phyloP scores from a whole-genome alignment of 805 yeast species.

The Candida endomychidarum region DNA sequence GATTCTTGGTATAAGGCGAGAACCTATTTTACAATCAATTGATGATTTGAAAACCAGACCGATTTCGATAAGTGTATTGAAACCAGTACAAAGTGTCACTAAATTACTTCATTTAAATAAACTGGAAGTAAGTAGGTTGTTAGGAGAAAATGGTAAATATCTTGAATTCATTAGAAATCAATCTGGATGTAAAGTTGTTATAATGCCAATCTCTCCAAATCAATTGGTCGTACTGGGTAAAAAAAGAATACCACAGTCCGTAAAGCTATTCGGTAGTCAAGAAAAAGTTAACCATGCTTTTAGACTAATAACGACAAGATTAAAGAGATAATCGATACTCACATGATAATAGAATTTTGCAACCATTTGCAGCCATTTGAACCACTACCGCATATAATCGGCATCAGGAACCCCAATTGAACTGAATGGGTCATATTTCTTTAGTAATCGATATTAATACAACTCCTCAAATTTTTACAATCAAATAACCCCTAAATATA shows the following conservation, averaged over 20 bases:
- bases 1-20: background rate
- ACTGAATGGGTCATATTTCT: no score
- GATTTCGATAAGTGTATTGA: background rate
- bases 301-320: constrained; percentile 11
- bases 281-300: constrained; percentile 18
- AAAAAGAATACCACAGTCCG: constrained; percentile 18
- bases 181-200: constrained; percentile 23
- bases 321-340: constrained; percentile 5
- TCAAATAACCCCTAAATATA: no score
- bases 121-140: constrained; percentile 23
- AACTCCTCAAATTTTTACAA: no score
- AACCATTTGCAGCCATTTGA: no score
- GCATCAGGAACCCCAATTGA: no score
- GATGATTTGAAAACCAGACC: constrained; percentile 3
- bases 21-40: constrained; percentile 9
- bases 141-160: constrained; percentile 26
- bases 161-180: constrained; percentile 22
- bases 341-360: background rate
- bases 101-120: constrained; percentile 12
- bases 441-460: no score
- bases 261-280: constrained; percentile 18
- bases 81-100: constrained; percentile 1
- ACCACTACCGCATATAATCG: no score
- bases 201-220: constrained; percentile 17
- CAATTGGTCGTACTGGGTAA: constrained; percentile 10